Conservation (phyloP, 768 basidiomycete genomes). For the Lactarius evosmus region DNA sequence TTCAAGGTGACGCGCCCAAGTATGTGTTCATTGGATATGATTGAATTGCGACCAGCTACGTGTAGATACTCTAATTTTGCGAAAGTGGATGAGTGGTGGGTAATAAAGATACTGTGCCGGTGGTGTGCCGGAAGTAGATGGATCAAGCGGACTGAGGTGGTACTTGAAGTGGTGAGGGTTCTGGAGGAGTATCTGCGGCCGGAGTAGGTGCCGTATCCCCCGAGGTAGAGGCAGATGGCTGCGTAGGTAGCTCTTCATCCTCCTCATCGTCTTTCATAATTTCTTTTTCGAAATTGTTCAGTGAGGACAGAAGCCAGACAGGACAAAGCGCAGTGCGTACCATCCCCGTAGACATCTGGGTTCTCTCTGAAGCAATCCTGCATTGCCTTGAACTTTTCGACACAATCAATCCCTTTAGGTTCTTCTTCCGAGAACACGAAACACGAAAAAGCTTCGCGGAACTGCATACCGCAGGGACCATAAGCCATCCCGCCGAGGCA, state of each 20-base stretch:
- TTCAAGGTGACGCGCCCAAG: slow-evolving; percentile 8
- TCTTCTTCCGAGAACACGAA: slow-evolving; percentile 93
- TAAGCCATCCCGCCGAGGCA: slow-evolving; percentile 99
- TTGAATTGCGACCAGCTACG: slow-evolving; percentile 12
- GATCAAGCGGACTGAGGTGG: slow-evolving; percentile 5
- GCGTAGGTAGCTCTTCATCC: slow-evolving; percentile 16
- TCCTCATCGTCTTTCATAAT: slow-evolving; percentile 26
- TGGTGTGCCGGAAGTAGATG: not conserved
- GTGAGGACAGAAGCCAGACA: slow-evolving; percentile 10
- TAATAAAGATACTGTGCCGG: slow-evolving; percentile 23
- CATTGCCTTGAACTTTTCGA: slow-evolving; percentile 97
- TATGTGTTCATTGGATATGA: slow-evolving; percentile 13
- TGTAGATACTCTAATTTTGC: slow-evolving; percentile 27
- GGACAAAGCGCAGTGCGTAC: slow-evolving; percentile 44
- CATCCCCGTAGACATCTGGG: slow-evolving; percentile 93
- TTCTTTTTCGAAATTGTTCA: slow-evolving; percentile 14
- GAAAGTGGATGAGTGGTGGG: slow-evolving; percentile 27
- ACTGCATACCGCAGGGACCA: slow-evolving; percentile 91
- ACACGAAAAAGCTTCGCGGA: slow-evolving; percentile 94
- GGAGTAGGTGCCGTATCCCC: slow-evolving; percentile 3
- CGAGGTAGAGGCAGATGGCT: not conserved
- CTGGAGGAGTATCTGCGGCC: not conserved
- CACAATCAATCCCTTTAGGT: slow-evolving; percentile 96
- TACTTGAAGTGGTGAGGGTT: slow-evolving; percentile 1
- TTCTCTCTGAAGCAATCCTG: slow-evolving; percentile 96